Evolutionary conservation across 495 filamentous ascomycete genomes (phyloP), one percentile per base, ranked within the genome.

Genomic region (Hyaloscypha finlandica): DNA sequence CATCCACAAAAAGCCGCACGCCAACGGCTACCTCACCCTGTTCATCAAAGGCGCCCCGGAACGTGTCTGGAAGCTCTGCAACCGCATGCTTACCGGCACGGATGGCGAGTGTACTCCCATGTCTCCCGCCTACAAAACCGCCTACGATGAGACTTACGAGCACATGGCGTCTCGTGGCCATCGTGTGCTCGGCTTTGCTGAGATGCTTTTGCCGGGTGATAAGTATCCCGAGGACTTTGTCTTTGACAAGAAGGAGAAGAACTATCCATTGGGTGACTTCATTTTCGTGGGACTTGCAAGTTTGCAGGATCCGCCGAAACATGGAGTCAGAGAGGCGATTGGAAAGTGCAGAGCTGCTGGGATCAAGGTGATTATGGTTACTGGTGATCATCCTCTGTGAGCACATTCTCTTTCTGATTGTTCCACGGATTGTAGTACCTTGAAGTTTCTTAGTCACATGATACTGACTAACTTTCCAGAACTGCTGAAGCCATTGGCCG

Each of bases 11-110:
- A 66, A 70, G 42, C 16, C 58, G 12, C 63, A 68, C 61, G 63
- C 57, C 2, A 59, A 69, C 29, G 66, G 66, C 20, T 35, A 30
- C 9, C 55, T 66, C 35, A 74, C 68, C 59, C 70, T 77, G 57
- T 77, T 75, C 45, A 75, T 85, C 72, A 86, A 86, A 70, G 83
- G 83, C 45, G 83, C 83, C 4, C 81, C 83, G 0, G 83, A 85
- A 70, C 76, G 84, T 20, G 73, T 85, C 6, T 67, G 64, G 68
- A 25, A 6, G 20, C 62, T 70, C n/a, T 70, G 68, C 30, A 70
- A 57, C 35, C 64, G 56, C 25, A 33, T 70, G 42, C 68, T 70
- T 39, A 61, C 56, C 22, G 68, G 68, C 35, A 11, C 60, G 8
- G 61, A 67, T n/a, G 68, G 68, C 22, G 59, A 67, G 30, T 55